These are phyloP conservation scores for Histomonas meleagridis DNA, from an alignment of 208 protist genomes.

Conservation along the genomic window DNA sequence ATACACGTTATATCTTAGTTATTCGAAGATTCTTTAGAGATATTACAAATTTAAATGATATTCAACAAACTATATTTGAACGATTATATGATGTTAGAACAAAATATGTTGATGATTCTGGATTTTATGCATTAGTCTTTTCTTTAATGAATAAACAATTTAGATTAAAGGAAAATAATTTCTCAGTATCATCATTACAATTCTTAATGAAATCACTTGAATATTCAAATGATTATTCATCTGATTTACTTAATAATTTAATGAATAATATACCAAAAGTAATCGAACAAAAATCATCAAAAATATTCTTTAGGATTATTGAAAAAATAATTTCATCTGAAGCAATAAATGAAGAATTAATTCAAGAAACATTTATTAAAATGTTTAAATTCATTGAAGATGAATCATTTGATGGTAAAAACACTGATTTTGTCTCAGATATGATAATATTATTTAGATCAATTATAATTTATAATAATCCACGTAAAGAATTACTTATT, in stretches of 20 bases:
- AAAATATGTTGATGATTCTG: neutral
- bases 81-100: neutral
- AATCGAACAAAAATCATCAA: neutral
- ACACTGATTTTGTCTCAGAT: neutral
- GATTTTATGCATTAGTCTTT: neutral
- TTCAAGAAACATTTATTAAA: neutral
- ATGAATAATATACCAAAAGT: neutral
- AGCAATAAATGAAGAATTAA: neutral
- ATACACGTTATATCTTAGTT: neutral
- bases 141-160: neutral
- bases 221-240: no score
- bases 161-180: no score
- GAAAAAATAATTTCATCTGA: neutral
- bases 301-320: neutral
- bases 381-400: neutral
- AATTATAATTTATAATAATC: neutral
- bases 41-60: neutral
- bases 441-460: neutral
- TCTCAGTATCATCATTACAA: no score
- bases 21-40: neutral
- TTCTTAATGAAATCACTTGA: no score
- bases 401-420: neutral
- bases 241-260: no score
- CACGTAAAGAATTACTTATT: neutral
- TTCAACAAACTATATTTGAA: neutral